These are phyloP conservation scores for Aphanomyces astaci DNA, from an alignment of 352 stramenopile species.

Conservation along the genomic window DNA sequence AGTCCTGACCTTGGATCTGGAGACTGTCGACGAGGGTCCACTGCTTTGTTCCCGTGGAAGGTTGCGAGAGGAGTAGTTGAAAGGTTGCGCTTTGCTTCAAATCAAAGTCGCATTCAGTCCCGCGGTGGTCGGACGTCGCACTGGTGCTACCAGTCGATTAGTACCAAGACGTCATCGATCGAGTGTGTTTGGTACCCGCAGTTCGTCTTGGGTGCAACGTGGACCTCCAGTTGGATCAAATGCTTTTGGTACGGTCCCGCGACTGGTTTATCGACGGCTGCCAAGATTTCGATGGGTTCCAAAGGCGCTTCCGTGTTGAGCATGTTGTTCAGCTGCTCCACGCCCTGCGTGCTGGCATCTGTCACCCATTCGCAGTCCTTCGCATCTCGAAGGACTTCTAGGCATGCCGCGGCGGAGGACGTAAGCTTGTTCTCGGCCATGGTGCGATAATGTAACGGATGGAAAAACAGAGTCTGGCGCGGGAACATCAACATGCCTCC, in stretches of 20 bases:
- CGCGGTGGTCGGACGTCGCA: not conserved
- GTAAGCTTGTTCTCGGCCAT: not conserved
- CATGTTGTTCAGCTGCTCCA: slow-evolving; percentile 21
- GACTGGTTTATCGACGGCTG: slow-evolving; percentile 15
- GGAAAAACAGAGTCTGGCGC: not conserved
- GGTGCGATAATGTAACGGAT: not conserved
- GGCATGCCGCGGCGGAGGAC: not conserved
- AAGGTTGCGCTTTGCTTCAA: slow-evolving; percentile 13
- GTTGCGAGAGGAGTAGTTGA: slow-evolving; percentile 4
- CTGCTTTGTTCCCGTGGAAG: not conserved
- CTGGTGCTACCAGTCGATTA: no score
- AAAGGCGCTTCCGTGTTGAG: not conserved
- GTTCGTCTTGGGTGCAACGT: not conserved
- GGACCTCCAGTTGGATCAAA: slow-evolving; percentile 9
- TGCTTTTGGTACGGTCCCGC: slow-evolving; percentile 12
- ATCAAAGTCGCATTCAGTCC: slow-evolving; percentile 6
- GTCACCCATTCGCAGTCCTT: slow-evolving; percentile 9
- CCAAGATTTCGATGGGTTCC: slow-evolving; percentile 1
- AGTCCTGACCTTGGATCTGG: slow-evolving; percentile 7
- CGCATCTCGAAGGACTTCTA: not conserved
- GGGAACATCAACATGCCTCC: not conserved
- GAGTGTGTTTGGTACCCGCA: not conserved
- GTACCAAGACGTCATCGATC: no score
- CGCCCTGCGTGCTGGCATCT: slow-evolving; percentile 2
- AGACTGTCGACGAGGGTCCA: slow-evolving; percentile 21